phyloP scores from a whole-genome alignment of 129 eudicot species.

The Centella asiatica region DNA sequence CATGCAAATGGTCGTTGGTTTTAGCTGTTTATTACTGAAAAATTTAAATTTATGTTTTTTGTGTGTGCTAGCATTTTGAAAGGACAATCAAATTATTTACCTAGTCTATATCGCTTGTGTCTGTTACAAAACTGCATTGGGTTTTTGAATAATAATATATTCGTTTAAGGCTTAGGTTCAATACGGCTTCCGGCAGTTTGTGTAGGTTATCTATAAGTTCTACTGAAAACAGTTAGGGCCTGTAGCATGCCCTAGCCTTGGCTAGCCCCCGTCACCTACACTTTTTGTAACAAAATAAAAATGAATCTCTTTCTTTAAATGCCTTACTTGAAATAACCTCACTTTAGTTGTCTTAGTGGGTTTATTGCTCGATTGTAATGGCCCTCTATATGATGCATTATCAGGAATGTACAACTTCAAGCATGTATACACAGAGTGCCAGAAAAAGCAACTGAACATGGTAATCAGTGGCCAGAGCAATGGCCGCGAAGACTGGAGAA shows the following conservation, averaged over 20 bases:
- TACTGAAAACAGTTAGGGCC: no score
- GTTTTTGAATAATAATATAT: no score
- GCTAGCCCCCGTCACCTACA: no score
- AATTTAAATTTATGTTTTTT: background rate
- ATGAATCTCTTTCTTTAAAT: background rate
- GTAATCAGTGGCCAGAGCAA: conserved; percentile 43
- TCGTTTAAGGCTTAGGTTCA: no score
- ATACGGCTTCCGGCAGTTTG: no score
- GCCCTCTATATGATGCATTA: conserved; percentile 7
- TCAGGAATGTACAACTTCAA: conserved; percentile 52
- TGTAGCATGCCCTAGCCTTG: no score
- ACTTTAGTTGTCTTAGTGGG: background rate
- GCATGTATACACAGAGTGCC: conserved; percentile 60
- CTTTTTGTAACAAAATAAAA: no score
- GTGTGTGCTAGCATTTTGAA: background rate
- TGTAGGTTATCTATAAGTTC: no score
- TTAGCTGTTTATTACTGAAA: background rate
- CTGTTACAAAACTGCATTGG: no score
- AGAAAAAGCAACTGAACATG: conserved; percentile 33
- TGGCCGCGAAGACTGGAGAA: conserved; percentile 56
- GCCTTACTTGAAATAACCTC: background rate
- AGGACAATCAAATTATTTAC: no score
- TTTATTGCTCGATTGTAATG: background rate
- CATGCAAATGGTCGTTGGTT: background rate
- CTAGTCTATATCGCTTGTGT: no score